These are phyloP conservation scores for Boletus vinaceobasis DNA, from an alignment of 768 basidiomycete genomes.

Conservation along the genomic window DNA sequence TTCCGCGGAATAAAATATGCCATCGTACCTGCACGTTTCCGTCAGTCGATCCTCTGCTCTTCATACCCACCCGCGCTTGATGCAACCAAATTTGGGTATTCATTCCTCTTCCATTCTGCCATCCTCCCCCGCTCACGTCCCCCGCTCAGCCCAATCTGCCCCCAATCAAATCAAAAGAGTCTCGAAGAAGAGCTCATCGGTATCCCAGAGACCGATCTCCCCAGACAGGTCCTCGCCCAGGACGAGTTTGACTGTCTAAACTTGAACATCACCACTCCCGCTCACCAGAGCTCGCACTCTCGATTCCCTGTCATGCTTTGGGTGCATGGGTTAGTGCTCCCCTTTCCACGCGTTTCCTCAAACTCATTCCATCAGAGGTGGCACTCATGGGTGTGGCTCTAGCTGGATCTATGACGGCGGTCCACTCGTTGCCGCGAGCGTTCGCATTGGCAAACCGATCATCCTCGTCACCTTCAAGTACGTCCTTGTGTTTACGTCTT, in stretches of 20 bases:
- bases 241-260: slow-evolving; percentile 81
- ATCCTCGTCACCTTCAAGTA: slow-evolving; percentile 77
- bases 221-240: slow-evolving; percentile 53
- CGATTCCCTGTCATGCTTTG: slow-evolving; percentile 76
- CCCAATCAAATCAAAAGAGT: slow-evolving; percentile 50
- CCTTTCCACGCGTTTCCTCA: slow-evolving; percentile 6
- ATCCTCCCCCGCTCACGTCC: slow-evolving; percentile 1
- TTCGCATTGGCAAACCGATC: slow-evolving; percentile 59
- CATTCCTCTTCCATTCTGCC: slow-evolving; percentile 5
- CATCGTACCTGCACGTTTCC: slow-evolving; percentile 67
- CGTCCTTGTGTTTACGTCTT: slow-evolving; percentile 30
- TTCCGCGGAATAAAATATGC: slow-evolving; percentile 81
- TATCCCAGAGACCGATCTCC: slow-evolving; percentile 49
- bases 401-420: slow-evolving; percentile 78
- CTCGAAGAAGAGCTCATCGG: slow-evolving; percentile 64
- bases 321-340: slow-evolving; percentile 70
- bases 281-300: slow-evolving; percentile 48
- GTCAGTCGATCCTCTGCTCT: slow-evolving; percentile 62
- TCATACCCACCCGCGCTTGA: slow-evolving; percentile 57
- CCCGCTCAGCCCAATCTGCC: slow-evolving; percentile 64
- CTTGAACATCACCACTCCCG: slow-evolving; percentile 75
- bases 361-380: slow-evolving; percentile 49
- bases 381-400: slow-evolving; percentile 69
- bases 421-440: slow-evolving; percentile 64
- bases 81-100: slow-evolving; percentile 66